phyloP scores from a whole-genome alignment of 2,329 filamentous ascomycete genomes.

The Cercospora nicotianae region DNA sequence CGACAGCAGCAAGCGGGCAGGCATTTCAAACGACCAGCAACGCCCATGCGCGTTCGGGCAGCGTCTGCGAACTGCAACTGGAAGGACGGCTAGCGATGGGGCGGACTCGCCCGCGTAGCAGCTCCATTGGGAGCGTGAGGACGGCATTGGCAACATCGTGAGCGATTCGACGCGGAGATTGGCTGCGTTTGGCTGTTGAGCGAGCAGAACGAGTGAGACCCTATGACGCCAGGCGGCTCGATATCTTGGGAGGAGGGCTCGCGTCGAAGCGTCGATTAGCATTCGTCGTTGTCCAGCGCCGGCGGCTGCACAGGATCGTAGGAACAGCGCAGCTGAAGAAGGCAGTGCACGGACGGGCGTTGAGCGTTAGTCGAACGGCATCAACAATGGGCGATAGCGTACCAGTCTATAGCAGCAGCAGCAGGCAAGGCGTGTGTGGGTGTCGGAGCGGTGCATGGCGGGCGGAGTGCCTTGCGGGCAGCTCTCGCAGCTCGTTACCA shows the following conservation, averaged over 20 bases:
- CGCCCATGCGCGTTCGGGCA: neutral
- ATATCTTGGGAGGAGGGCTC: neutral
- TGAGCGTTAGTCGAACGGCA: neutral
- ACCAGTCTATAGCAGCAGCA: neutral
- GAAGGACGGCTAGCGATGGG: neutral
- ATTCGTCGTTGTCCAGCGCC: neutral
- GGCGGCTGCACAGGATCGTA: neutral
- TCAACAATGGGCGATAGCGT: neutral
- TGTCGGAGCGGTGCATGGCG: neutral
- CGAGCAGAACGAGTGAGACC: neutral
- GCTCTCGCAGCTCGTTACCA: neutral
- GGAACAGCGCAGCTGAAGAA: neutral
- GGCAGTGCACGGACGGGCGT: neutral
- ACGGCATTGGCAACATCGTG: neutral
- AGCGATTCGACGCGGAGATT: neutral
- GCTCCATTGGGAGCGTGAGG: neutral
- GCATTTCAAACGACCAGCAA: neutral
- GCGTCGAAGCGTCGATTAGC: neutral
- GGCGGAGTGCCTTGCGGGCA: neutral
- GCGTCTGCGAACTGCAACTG: conserved; percentile 1
- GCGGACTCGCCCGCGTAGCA: neutral
- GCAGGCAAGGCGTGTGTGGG: neutral
- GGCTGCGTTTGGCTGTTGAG: neutral
- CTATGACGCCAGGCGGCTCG: neutral
- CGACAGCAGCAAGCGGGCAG: conserved; percentile 7